Conservation (phyloP, 305 asterid species). For the Solanum hybrid region DNA sequence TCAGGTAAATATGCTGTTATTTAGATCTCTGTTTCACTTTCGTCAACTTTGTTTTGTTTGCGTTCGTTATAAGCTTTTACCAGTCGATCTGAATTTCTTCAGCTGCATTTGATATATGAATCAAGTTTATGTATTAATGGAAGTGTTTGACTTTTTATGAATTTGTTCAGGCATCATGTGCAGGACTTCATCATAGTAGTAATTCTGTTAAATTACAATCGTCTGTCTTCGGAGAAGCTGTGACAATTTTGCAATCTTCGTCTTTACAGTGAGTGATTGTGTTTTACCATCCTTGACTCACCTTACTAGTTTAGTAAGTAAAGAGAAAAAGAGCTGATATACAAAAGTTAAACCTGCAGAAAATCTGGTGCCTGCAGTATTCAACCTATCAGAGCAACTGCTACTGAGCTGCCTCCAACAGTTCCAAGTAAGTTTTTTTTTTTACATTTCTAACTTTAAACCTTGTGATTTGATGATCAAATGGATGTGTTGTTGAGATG, state of each 20-base stretch:
- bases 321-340: neutral
- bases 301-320: neutral
- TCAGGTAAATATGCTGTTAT: constrained; percentile 5
- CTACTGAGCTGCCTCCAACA: constrained; percentile 71
- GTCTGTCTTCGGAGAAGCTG: constrained; percentile 37
- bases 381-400: constrained; percentile 74
- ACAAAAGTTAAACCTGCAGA: constrained; percentile 18
- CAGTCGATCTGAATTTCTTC: neutral
- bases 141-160: neutral
- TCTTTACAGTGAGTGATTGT: constrained; percentile 26
- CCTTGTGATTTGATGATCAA: constrained; percentile 1
- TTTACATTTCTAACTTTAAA: neutral
- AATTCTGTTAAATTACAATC: constrained; percentile 10
- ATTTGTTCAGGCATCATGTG: neutral
- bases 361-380: constrained; percentile 23
- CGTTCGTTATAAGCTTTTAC: neutral
- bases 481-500: constrained; percentile 14
- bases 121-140: neutral
- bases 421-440: constrained; percentile 38
- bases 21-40: neutral
- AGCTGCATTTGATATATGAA: neutral
- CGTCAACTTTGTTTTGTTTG: neutral
- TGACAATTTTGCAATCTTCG: constrained; percentile 26
- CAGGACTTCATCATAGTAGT: neutral
- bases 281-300: neutral